Evolutionary conservation across 148 eudicot genomes (phyloP).

Genomic region (Pouteria glomerata): DNA sequence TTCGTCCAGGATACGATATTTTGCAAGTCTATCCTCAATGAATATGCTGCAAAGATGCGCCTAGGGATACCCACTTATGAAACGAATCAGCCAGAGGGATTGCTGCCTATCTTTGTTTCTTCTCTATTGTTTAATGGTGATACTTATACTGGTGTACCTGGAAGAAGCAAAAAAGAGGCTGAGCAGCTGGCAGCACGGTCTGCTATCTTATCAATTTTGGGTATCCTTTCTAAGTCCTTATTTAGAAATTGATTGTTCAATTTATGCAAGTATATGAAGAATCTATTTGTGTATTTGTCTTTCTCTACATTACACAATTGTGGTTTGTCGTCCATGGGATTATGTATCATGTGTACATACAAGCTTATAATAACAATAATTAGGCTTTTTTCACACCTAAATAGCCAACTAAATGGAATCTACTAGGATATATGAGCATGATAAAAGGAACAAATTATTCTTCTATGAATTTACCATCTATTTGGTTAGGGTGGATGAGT

Average conservation of each 20-base stretch:
- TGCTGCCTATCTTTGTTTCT: conserved; percentile 40
- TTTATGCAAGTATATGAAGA: neutral
- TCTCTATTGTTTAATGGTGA: conserved; percentile 40
- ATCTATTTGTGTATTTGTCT: neutral
- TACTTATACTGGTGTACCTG: conserved; percentile 40
- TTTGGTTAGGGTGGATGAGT: too few species aligned
- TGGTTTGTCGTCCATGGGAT: too few species aligned
- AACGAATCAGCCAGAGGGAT: conserved; percentile 28
- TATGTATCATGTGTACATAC: neutral
- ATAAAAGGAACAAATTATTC: too few species aligned
- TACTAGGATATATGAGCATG: too few species aligned
- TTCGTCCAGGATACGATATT: conserved; percentile 41
- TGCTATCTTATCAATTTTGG: conserved; percentile 47
- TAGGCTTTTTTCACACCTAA: neutral
- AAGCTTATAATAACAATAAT: neutral
- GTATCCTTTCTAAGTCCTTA: conserved; percentile 25
- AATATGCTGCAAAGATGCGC: conserved; percentile 53
- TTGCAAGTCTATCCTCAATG: conserved; percentile 64
- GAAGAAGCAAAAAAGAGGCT: conserved; percentile 56
- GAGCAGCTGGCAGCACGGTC: conserved; percentile 53
- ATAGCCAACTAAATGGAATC: too few species aligned
- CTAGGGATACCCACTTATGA: conserved; percentile 35
- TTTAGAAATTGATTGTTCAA: neutral
- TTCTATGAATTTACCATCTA: too few species aligned
- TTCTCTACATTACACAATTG: neutral